A percentile compares a stretch with the other conserved stretches of the same genome.
Conservation (phyloP, 2,329 filamentous ascomycete genomes). For the Aureobasidium sp. region DNA sequence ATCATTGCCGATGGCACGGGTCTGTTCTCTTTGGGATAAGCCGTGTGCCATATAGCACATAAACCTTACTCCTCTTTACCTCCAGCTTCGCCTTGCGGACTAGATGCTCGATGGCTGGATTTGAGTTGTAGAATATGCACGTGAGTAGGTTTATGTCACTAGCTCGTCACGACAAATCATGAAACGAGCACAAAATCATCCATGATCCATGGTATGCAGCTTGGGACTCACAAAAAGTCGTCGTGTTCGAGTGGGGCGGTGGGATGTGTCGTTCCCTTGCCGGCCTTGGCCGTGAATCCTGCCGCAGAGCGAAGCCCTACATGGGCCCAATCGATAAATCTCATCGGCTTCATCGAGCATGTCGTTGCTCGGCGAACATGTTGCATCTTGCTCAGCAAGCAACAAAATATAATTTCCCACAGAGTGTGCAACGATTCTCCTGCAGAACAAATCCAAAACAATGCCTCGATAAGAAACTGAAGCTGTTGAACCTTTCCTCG, state of each 20-base stretch:
- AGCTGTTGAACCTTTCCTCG: background rate
- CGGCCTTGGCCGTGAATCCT: slow-evolving; percentile 2
- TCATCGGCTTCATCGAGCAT: slow-evolving; percentile 3
- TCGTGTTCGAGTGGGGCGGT: slow-evolving; percentile 1
- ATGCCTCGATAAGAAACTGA: background rate
- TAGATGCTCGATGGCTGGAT: background rate
- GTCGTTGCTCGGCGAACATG: slow-evolving; percentile 3
- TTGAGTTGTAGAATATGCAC: background rate
- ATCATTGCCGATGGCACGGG: slow-evolving; percentile 7
- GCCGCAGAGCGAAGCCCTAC: background rate
- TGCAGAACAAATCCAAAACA: background rate
- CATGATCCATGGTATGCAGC: slow-evolving; percentile 3
- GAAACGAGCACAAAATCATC: background rate
- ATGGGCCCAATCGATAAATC: slow-evolving; percentile 1
- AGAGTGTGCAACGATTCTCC: background rate
- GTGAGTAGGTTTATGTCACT: background rate
- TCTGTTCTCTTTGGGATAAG: background rate
- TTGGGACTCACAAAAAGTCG: background rate
- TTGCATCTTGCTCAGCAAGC: background rate
- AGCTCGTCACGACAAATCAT: background rate
- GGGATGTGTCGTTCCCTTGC: background rate
- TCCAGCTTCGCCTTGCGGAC: background rate
- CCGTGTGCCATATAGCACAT: background rate
- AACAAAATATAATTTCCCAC: background rate
- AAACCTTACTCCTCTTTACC: slow-evolving; percentile 6